Base-by-base conservation (phyloP, 768 basidiomycete species). In the Multifurca ochricompacta region DNA sequence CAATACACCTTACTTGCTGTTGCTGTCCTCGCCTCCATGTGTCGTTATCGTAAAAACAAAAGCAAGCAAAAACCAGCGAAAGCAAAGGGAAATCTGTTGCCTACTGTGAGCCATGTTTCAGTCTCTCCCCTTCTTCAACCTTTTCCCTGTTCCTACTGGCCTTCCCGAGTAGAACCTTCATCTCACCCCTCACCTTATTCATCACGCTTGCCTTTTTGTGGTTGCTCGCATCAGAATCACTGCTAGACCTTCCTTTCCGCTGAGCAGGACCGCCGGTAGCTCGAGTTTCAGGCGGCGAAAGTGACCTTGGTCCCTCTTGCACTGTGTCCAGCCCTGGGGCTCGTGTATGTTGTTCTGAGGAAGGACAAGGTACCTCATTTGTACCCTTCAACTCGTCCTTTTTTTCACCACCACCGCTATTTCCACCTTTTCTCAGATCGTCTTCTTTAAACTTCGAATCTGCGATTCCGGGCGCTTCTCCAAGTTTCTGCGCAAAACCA, bases 111-210 rank as follows among this genome's bases (percentile, higher is more conserved):
- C 58, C 58, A 0, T 51, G 36, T 25, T 59, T 56, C 48, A 59
- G 14, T 37, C 39, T 59, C 30, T 49, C 48, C 11, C 58, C 58
- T 32, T 45, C 54, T 23, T 59, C 58, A 28, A 59, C 54, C 48
- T 41, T 59, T 4, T 42, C 58, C 30, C 27, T 39, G 16, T 56
- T 59, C 35, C 43, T 27, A 14, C 53, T 59, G 9, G 53, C 58
- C 43, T 50, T 59, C 3, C 58, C 58, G 10, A 59, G 43, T 16
- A 59, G 48, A 19, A 56, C 44, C 36, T 50, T 55, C 53, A 59
- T 49, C 31, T 51, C 58, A 1, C 54, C 58, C 43, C 51, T 59
- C 23, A 59, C 54, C 30, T 46, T 56, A 25, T 40, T 41, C 54
- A 59, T 45, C 18, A 59, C 43, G 21, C 34, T 55, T 4, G 43